Conservation (phyloP, 2,329 filamentous ascomycete species). For the Arthroderma sp. region DNA sequence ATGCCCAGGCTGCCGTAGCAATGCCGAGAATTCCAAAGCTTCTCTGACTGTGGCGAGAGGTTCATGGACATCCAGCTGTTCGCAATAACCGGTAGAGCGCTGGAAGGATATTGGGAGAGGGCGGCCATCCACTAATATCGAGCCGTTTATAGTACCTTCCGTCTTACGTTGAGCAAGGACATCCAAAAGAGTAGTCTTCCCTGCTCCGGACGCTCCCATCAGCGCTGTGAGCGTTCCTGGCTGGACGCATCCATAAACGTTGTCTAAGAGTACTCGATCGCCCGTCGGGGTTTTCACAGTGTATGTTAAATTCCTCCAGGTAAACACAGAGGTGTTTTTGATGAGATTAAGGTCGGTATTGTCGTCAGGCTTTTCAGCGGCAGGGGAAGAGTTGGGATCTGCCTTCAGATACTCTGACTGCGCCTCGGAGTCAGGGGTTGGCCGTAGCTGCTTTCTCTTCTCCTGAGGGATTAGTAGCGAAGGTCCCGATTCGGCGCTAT, state of each 20-base stretch:
- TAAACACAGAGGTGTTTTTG: no score
- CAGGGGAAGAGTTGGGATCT: no score
- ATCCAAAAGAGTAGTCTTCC: conserved; percentile 80
- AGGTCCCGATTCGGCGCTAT: no score
- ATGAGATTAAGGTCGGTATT: no score
- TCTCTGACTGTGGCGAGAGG: conserved; percentile 75
- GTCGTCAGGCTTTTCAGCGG: no score
- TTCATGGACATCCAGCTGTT: conserved; percentile 76
- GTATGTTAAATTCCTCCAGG: no score
- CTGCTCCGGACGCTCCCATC: conserved; percentile 49
- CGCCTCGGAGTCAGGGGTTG: no score
- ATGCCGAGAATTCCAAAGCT: conserved; percentile 70
- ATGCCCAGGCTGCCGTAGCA: conserved; percentile 67
- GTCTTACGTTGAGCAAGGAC: conserved; percentile 72
- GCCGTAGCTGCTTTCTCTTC: no score
- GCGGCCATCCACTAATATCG: conserved; percentile 66
- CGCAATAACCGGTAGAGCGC: conserved; percentile 66
- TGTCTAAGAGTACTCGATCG: no score
- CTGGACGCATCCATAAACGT: conserved; percentile 77
- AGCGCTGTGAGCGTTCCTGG: conserved; percentile 69
- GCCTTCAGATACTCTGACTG: no score
- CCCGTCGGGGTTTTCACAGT: no score
- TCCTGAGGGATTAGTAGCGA: no score
- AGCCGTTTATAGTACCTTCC: conserved; percentile 78
- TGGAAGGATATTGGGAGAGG: conserved; percentile 64